phyloP scores from a whole-genome alignment of 2,329 filamentous ascomycete genomes.

The Coniochaeta sp. region DNA sequence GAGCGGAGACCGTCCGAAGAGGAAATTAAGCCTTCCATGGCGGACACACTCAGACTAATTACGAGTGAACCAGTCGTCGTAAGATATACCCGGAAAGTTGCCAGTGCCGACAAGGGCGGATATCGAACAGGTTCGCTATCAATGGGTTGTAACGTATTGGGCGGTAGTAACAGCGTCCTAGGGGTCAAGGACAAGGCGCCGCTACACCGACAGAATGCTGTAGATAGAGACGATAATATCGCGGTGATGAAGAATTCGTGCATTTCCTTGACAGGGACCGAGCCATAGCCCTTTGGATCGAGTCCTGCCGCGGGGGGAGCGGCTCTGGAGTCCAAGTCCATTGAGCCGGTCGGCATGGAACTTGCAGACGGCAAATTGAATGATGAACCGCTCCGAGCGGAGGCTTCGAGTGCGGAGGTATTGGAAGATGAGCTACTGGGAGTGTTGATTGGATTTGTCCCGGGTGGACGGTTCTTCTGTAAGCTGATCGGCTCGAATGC shows the following conservation, averaged over 20 bases:
- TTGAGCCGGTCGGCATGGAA: slow-evolving; percentile 5
- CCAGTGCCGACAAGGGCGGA: slow-evolving; percentile 29
- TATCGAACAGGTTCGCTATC: slow-evolving; percentile 17
- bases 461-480: slow-evolving; percentile 33
- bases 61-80: slow-evolving; percentile 49
- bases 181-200: slow-evolving; percentile 46
- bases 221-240: slow-evolving; percentile 41
- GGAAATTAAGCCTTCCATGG: slow-evolving; percentile 38
- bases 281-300: slow-evolving; percentile 26
- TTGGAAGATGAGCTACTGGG: slow-evolving; percentile 39
- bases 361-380: slow-evolving; percentile 18
- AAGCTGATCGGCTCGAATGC: slow-evolving; percentile 41
- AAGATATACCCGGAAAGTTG: slow-evolving; percentile 45
- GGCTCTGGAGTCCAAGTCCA: neutral
- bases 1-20: slow-evolving; percentile 35
- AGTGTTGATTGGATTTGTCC: slow-evolving; percentile 32
- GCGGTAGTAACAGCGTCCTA: slow-evolving; percentile 41
- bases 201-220: slow-evolving; percentile 39
- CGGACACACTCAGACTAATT: slow-evolving; percentile 38
- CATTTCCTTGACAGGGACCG: slow-evolving; percentile 32
- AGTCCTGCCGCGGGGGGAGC: slow-evolving; percentile 3
- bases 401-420: slow-evolving; percentile 29
- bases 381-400: slow-evolving; percentile 22
- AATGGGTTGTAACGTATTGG: slow-evolving; percentile 18
- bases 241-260: slow-evolving; percentile 49